phyloP scores from a whole-genome alignment of 2,329 filamentous ascomycete species.

The Cercospora sp. region DNA sequence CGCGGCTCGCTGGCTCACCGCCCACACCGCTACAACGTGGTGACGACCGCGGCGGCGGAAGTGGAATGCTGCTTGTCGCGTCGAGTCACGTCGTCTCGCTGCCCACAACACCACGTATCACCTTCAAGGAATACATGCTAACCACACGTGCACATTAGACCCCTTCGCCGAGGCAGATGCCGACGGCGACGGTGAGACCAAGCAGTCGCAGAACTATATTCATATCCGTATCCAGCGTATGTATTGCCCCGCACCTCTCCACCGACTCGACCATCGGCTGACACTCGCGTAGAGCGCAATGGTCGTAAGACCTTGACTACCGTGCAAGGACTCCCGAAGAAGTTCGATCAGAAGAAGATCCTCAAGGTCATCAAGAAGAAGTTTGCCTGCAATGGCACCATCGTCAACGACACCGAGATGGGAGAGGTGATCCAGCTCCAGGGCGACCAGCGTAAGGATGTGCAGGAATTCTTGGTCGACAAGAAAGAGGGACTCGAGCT shows the following conservation, averaged over 20 bases:
- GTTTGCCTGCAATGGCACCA: constrained; percentile 99
- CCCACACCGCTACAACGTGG: not conserved
- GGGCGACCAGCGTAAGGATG: constrained; percentile 98
- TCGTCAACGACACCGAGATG: constrained; percentile 93
- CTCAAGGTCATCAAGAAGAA: constrained; percentile 99
- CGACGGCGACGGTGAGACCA: constrained; percentile 93
- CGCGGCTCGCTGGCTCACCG: not conserved
- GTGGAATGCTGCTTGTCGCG: not conserved
- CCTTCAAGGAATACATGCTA: constrained; percentile 9
- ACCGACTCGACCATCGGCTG: constrained; percentile 7
- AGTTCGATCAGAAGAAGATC: constrained; percentile 99
- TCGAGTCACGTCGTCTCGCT: not conserved
- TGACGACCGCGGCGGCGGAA: not conserved
- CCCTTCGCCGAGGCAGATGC: constrained; percentile 99
- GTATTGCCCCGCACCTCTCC: constrained; percentile 1
- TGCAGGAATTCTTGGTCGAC: constrained; percentile 94
- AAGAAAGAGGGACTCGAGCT: constrained; percentile 93
- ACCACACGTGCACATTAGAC: constrained; percentile 58
- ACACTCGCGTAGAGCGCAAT: constrained; percentile 80
- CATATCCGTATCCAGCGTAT: constrained; percentile 98
- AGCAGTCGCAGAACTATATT: constrained; percentile 96
- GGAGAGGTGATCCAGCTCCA: constrained; percentile 99
- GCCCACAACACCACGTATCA: not conserved
- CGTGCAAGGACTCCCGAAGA: constrained; percentile 97
- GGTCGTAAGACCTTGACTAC: constrained; percentile 99